Conservation (phyloP, 2,329 filamentous ascomycete species). For the Fusarium brachygibbosum region DNA sequence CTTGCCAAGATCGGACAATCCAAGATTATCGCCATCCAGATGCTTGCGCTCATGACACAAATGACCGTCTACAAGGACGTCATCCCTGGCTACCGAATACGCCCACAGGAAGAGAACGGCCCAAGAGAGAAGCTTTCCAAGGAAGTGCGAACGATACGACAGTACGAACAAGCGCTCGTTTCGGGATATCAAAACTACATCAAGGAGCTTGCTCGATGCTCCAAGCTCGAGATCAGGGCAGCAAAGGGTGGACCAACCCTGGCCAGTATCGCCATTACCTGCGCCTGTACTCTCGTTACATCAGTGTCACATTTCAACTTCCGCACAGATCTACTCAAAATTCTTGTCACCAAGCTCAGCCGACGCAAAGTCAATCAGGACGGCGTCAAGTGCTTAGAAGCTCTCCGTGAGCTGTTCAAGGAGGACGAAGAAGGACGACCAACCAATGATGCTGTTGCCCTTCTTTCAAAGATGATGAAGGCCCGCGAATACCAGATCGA, state of each 20-base stretch:
- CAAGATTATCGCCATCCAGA: conserved; percentile 80
- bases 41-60: conserved; percentile 88
- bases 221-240: conserved; percentile 66
- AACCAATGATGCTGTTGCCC: conserved; percentile 85
- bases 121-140: conserved; percentile 87
- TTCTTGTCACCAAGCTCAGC: conserved; percentile 87
- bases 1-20: conserved; percentile 81
- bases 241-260: conserved; percentile 64
- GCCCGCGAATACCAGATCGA: conserved; percentile 84
- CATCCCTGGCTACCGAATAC: conserved; percentile 95
- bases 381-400: conserved; percentile 81
- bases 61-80: conserved; percentile 94
- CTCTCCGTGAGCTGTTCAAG: conserved; percentile 84
- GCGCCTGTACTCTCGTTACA: conserved; percentile 83
- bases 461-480: conserved; percentile 96
- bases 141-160: conserved; percentile 84
- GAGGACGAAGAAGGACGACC: conserved; percentile 92
- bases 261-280: conserved; percentile 83
- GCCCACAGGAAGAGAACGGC: conserved; percentile 81
- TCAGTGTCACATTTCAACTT: conserved; percentile 98
- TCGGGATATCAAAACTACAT: conserved; percentile 88
- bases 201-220: conserved; percentile 77
- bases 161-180: conserved; percentile 90
- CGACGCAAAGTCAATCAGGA: conserved; percentile 78
- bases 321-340: conserved; percentile 86